phyloP scores from a whole-genome alignment of 2,329 filamentous ascomycete genomes.

The Nothomitra cinnamomea region DNA sequence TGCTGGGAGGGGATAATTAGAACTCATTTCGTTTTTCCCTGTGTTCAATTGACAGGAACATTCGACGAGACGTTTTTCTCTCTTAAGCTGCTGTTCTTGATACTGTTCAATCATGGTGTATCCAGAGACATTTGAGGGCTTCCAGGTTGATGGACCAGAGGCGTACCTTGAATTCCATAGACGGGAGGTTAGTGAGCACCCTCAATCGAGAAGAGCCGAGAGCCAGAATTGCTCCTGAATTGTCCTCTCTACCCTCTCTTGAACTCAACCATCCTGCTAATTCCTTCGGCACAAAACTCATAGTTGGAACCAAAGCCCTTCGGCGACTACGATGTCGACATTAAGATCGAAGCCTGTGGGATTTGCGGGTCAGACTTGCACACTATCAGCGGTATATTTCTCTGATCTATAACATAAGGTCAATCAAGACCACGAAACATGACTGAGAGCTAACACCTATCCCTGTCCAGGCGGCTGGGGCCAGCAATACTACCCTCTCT shows the following conservation, averaged over 20 bases:
- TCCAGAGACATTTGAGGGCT: slow-evolving; percentile 5
- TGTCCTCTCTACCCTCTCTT: background rate
- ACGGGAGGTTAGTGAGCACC: slow-evolving; percentile 28
- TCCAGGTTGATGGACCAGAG: slow-evolving; percentile 40
- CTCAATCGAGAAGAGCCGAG: too few species aligned
- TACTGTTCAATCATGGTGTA: slow-evolving; percentile 2
- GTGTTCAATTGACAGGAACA: too few species aligned
- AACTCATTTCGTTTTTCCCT: too few species aligned
- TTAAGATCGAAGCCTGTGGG: slow-evolving; percentile 71
- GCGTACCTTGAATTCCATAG: slow-evolving; percentile 43
- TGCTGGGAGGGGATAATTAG: too few species aligned
- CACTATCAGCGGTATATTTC: slow-evolving; percentile 38
- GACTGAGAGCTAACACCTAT: too few species aligned
- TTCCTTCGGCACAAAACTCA: too few species aligned
- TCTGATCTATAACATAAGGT: too few species aligned
- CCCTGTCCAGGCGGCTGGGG: slow-evolving; percentile 25
- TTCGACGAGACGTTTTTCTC: too few species aligned
- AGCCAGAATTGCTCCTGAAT: slow-evolving; percentile 1
- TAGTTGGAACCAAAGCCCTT: slow-evolving; percentile 78
- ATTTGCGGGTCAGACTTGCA: slow-evolving; percentile 59
- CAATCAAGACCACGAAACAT: too few species aligned
- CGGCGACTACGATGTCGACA: slow-evolving; percentile 71
- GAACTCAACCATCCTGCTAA: too few species aligned
- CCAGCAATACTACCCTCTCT: slow-evolving; percentile 32
- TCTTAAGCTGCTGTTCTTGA: too few species aligned